Evolutionary conservation across 768 basidiomycete genomes (phyloP), one percentile per base, ranked within the genome.

Genomic region (Podaxis mareebaensis): DNA sequence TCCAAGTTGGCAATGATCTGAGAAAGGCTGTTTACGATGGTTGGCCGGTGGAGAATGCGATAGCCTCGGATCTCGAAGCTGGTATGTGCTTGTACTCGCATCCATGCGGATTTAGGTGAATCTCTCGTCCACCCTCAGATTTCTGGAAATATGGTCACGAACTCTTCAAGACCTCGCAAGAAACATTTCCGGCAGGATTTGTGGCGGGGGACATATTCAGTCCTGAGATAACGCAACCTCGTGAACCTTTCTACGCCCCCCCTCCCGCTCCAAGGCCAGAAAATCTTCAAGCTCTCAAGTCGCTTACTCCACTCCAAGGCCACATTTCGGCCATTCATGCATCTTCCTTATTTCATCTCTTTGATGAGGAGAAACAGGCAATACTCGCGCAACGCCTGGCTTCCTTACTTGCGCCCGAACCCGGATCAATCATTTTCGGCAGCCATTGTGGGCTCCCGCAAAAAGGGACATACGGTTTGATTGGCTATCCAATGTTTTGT

Each of bases 101-200:
- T 46, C 15, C 44, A 6, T 46, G 8, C 1, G 20, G 17, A 28
- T 20, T n/a, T 7, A 20, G 8, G 4, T n/a, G 15, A 22, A 7
- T 22, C 44, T n/a, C 17, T 42, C 12, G n/a, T 20, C 12, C 7
- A 12, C 24, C 36, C 5, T 8, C 42, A 88, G 87, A 74, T 13
- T 84, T 85, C 65, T 89, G 87, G 87, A 76, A 83, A 3, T 75
- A 81, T 4, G 88, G 88, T 1, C 86, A 89, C 64, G 75, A 82
- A 42, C 76, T 90, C 15, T 91, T 88, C 74, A 79, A 71, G 55
- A 78, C 82, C 4, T 83, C 77, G 0, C 79, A 81, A 0, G 73
- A 80, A 39, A 77, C 80, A 0, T 89, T 85, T 71, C 83, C 85
- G 1, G 83, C 78, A 0, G 71, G 75, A 0, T 90, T 90, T 68